phyloP scores from a whole-genome alignment of 148 eudicot genomes.

The Persicaria maculosa region DNA sequence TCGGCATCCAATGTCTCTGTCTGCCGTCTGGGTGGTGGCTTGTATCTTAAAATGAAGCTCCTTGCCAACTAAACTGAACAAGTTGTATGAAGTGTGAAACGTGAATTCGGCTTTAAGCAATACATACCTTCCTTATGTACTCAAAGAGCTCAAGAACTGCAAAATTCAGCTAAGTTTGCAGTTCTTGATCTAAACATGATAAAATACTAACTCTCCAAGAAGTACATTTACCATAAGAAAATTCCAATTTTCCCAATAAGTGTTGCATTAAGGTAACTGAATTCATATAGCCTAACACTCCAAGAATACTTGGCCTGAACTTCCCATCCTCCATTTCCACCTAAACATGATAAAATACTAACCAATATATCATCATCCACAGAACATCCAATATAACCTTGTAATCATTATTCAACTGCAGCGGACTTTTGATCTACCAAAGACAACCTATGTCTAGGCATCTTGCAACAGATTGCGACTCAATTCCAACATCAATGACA shows the following conservation, averaged over 20 bases:
- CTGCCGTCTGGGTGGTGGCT: slow-evolving; percentile 73
- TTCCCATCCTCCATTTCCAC: too few species aligned
- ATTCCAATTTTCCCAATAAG: too few species aligned
- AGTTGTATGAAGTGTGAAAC: background rate
- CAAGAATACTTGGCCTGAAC: too few species aligned
- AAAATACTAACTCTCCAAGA: too few species aligned
- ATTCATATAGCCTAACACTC: too few species aligned
- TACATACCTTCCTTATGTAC: slow-evolving; percentile 62
- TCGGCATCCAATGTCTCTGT: slow-evolving; percentile 54
- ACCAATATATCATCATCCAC: background rate
- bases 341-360: too few species aligned
- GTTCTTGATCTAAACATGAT: too few species aligned
- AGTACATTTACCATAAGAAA: too few species aligned
- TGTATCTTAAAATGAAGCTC: slow-evolving; percentile 11
- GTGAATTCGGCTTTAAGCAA: background rate
- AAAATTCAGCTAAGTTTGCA: slow-evolving; percentile 79
- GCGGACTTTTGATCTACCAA: background rate
- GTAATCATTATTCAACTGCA: background rate
- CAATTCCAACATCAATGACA: too few species aligned
- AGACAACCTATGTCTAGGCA: background rate
- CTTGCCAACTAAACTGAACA: slow-evolving; percentile 7
- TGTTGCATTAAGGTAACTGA: too few species aligned
- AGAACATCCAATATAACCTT: background rate
- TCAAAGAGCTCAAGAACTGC: slow-evolving; percentile 90
- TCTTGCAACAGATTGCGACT: background rate